phyloP scores from a whole-genome alignment of 2,329 filamentous ascomycete genomes.

The Cladosporium austrohemisphaericum region DNA sequence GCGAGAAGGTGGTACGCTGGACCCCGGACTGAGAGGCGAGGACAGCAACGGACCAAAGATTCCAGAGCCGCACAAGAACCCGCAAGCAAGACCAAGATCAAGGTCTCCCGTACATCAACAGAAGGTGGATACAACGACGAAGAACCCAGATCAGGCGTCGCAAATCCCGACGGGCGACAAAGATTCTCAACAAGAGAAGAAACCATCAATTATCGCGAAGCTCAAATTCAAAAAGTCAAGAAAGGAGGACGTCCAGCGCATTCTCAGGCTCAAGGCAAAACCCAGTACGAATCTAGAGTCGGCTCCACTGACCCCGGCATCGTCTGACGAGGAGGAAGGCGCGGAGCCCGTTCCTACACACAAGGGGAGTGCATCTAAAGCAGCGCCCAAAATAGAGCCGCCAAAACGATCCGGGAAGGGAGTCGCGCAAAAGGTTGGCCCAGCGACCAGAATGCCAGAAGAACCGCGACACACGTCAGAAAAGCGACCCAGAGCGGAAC shows the following conservation, averaged over 20 bases:
- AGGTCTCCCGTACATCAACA: not conserved
- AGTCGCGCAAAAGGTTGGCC: slow-evolving; percentile 30
- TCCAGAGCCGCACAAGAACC: not conserved
- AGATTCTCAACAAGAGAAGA: too few species aligned
- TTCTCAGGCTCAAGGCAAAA: slow-evolving; percentile 28
- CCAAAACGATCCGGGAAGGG: slow-evolving; percentile 21
- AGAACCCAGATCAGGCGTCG: not conserved
- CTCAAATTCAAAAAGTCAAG: slow-evolving; percentile 29
- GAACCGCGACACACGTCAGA: not conserved
- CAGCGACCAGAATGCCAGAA: slow-evolving; percentile 7
- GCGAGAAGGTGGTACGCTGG: too few species aligned
- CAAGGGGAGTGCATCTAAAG: slow-evolving; percentile 17
- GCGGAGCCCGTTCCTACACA: slow-evolving; percentile 16
- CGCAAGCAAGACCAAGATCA: not conserved
- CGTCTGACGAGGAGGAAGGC: slow-evolving; percentile 14
- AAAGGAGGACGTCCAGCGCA: slow-evolving; percentile 25
- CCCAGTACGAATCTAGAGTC: slow-evolving; percentile 19
- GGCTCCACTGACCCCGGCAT: slow-evolving; percentile 1
- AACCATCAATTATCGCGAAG: slow-evolving; percentile 20
- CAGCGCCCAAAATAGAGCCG: slow-evolving; percentile 12
- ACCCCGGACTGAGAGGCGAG: too few species aligned
- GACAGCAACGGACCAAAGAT: not conserved
- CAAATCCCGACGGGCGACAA: not conserved
- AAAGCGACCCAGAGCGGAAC: slow-evolving; percentile 10
- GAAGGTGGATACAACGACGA: not conserved